A percentile compares a stretch with the other conserved stretches of the same genome.
Conservation (phyloP, 2,329 filamentous ascomycete genomes). For the Ophiocordyceps unilateralis region DNA sequence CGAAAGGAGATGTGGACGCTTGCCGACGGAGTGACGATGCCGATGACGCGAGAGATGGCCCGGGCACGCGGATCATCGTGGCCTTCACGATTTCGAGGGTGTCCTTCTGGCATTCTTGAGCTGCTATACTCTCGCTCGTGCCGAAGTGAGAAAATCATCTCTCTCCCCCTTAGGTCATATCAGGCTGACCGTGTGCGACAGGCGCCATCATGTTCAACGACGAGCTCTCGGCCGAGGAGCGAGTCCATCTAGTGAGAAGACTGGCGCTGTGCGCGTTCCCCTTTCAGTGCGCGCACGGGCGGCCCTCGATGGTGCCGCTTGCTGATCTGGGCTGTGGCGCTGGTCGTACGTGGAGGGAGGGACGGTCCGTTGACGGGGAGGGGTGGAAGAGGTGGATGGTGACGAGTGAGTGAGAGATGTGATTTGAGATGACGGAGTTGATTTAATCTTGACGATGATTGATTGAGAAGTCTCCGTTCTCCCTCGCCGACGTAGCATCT, state of each 20-base stretch:
- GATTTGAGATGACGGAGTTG: too few relatives aligned
- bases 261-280: conserved; percentile 53
- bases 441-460: too few relatives aligned
- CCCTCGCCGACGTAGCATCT: neutral
- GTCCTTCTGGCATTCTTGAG: conserved; percentile 60
- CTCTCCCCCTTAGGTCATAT: too few relatives aligned
- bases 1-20: conserved; percentile 57
- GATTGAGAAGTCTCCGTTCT: too few relatives aligned
- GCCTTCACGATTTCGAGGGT: conserved; percentile 46
- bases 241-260: conserved; percentile 34
- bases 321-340: conserved; percentile 26
- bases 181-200: conserved; percentile 5
- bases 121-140: conserved; percentile 62
- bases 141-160: conserved; percentile 32
- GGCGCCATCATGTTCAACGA: conserved; percentile 79
- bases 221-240: conserved; percentile 37
- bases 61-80: conserved; percentile 27
- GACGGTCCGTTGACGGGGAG: neutral
- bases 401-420: too few relatives aligned
- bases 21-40: conserved; percentile 24
- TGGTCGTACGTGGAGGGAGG: conserved; percentile 11
- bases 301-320: conserved; percentile 48
- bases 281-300: conserved; percentile 71
- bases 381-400: conserved; percentile 8
- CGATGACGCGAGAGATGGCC: neutral